phyloP scores from a whole-genome alignment of 2,329 filamentous ascomycete species.

The Xylariales sp. region DNA sequence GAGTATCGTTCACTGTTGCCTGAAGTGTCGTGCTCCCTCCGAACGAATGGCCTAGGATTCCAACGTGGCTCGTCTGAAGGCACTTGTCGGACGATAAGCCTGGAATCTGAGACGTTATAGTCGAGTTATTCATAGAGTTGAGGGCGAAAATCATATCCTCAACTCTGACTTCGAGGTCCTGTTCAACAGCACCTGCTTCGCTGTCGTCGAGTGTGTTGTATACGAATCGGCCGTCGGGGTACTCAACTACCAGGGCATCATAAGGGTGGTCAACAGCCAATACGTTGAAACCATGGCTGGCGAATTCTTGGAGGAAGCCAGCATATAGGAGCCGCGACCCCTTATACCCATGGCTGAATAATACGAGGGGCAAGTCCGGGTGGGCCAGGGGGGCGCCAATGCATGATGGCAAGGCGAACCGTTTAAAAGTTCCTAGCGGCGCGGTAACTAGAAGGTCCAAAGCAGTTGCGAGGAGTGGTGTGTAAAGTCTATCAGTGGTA shows the following conservation, averaged over 20 bases:
- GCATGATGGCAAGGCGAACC: constrained; percentile 24
- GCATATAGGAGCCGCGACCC: constrained; percentile 24
- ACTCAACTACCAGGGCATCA: constrained; percentile 25
- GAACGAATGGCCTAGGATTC: constrained; percentile 24
- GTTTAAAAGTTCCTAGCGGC: constrained; percentile 7
- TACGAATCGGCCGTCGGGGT: constrained; percentile 25
- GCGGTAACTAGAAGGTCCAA: background rate
- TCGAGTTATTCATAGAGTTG: constrained; percentile 15
- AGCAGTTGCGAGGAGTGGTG: constrained; percentile 5
- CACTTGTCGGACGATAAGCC: background rate
- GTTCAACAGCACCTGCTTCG: background rate
- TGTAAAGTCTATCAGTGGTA: constrained; percentile 2
- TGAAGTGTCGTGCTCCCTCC: constrained; percentile 26
- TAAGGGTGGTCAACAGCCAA: constrained; percentile 26
- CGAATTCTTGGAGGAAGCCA: constrained; percentile 20
- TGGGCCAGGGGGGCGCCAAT: constrained; percentile 10
- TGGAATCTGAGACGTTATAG: constrained; percentile 22
- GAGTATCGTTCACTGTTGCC: constrained; percentile 22
- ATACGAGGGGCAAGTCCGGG: constrained; percentile 24
- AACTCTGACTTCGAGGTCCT: constrained; percentile 9
- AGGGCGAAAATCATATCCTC: constrained; percentile 26
- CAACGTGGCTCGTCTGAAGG: constrained; percentile 17
- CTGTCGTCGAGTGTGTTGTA: constrained; percentile 13
- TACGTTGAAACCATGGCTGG: constrained; percentile 28
- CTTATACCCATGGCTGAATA: constrained; percentile 29